Evolutionary conservation across 192 early-diverging fungal genomes (phyloP).

Genomic region (Dissophora ornata): DNA sequence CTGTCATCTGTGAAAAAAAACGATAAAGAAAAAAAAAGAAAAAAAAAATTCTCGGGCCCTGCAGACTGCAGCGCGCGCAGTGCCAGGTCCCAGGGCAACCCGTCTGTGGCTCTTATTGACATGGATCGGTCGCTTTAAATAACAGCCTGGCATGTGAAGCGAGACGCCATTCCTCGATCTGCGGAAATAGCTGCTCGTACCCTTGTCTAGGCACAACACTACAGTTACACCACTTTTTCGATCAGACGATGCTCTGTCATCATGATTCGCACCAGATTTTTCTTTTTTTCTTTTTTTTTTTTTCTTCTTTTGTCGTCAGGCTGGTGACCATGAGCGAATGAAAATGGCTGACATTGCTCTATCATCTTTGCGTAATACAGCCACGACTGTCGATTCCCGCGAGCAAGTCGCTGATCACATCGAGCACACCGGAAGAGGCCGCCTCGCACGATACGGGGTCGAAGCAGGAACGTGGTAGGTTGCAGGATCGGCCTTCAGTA

Average conservation of each 20-base stretch:
- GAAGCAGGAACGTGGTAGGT: background rate
- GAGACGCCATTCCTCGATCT: no score
- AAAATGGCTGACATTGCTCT: background rate
- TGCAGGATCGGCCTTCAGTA: background rate
- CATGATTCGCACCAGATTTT: no score
- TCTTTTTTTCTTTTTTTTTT: no score
- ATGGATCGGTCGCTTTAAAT: no score
- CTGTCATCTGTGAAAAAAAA: background rate
- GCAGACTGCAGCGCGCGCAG: no score
- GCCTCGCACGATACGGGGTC: background rate
- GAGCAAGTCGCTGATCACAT: conserved; percentile 20
- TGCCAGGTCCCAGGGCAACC: no score
- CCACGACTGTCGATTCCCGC: conserved; percentile 29
- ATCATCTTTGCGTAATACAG: background rate
- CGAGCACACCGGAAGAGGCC: background rate
- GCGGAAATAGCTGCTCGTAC: no score
- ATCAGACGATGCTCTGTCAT: background rate
- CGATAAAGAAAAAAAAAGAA: no score
- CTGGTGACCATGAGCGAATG: background rate
- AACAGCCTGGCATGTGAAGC: no score
- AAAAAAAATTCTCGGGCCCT: background rate
- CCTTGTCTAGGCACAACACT: no score
- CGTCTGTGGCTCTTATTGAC: no score
- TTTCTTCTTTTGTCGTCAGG: background rate
- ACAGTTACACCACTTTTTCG: no score